Evolutionary conservation across 129 eudicot genomes (phyloP).

Genomic region (Flaveria robusta): DNA sequence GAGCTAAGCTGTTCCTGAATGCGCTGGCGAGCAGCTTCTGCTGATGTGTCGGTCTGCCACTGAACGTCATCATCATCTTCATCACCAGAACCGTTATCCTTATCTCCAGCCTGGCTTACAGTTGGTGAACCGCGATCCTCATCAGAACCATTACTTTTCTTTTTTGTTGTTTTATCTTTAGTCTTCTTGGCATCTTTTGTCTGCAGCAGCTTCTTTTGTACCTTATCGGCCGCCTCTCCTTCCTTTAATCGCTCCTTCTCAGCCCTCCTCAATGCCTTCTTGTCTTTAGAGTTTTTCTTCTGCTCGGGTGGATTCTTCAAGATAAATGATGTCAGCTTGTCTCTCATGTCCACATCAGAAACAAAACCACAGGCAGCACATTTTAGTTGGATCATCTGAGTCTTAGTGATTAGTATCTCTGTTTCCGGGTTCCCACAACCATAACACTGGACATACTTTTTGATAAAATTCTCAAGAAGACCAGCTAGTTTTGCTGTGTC

Average conservation of each 20-base stretch:
- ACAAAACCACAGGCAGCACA: constrained; percentile 24
- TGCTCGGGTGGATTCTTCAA: constrained; percentile 19
- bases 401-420: constrained; percentile 18
- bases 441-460: constrained; percentile 25
- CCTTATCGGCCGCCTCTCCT: constrained; percentile 6
- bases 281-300: constrained; percentile 7
- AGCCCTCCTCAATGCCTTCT: constrained; percentile 20
- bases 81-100: constrained; percentile 16
- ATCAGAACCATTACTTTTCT: constrained; percentile 5
- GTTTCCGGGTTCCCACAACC: constrained; percentile 20
- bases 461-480: constrained; percentile 16
- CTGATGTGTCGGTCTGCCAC: constrained; percentile 77
- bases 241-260: constrained; percentile 21
- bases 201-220: constrained; percentile 14
- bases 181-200: constrained; percentile 9
- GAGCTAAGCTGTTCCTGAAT: constrained; percentile 64
- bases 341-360: constrained; percentile 20
- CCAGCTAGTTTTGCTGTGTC: constrained; percentile 3
- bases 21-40: constrained; percentile 52
- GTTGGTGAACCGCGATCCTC: constrained; percentile 14
- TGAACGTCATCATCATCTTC: constrained; percentile 52
- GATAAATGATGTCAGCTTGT: constrained; percentile 16
- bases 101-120: constrained; percentile 6
- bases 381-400: constrained; percentile 18
- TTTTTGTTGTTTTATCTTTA: constrained; percentile 5